Evolutionary conservation across 257 asterid genomes (phyloP).

Genomic region (Salvia rosmarinus): DNA sequence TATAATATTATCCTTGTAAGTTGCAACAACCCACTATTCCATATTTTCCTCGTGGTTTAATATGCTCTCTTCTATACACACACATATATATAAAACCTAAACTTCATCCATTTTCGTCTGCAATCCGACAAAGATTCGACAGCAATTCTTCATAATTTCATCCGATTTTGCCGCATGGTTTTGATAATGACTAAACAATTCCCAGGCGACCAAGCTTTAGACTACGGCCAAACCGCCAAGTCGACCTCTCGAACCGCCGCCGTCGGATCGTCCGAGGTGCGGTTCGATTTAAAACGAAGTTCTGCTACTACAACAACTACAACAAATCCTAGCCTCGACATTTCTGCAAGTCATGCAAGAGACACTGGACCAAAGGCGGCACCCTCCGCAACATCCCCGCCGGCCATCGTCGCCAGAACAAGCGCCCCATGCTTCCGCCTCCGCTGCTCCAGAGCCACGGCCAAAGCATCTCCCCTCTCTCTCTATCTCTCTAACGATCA

Average conservation of each 20-base stretch:
- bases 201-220: no score
- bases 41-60: slow-evolving; percentile 22
- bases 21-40: slow-evolving; percentile 34
- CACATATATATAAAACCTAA: slow-evolving; percentile 13
- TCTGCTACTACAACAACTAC: slow-evolving; percentile 84
- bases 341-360: slow-evolving; percentile 70
- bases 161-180: slow-evolving; percentile 25
- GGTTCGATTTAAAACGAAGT: slow-evolving; percentile 56
- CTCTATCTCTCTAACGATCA: slow-evolving; percentile 33
- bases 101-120: not conserved
- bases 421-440: slow-evolving; percentile 35
- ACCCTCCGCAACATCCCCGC: slow-evolving; percentile 71
- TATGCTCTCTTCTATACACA: slow-evolving; percentile 6
- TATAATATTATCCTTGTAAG: not conserved
- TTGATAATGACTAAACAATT: slow-evolving; percentile 31
- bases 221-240: slow-evolving; percentile 18
- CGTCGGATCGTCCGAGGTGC: slow-evolving; percentile 73
- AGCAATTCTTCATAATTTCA: not conserved
- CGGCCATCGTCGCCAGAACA: slow-evolving; percentile 71
- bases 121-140: no score
- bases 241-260: slow-evolving; percentile 40
- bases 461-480: not conserved
- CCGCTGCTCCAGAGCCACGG: not conserved
- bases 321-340: slow-evolving; percentile 74
- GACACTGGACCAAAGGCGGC: slow-evolving; percentile 90